Evolutionary conservation across 1,139 yeast species (phyloP), one percentile per base, ranked within the genome.

Genomic region (Candida sp.): DNA sequence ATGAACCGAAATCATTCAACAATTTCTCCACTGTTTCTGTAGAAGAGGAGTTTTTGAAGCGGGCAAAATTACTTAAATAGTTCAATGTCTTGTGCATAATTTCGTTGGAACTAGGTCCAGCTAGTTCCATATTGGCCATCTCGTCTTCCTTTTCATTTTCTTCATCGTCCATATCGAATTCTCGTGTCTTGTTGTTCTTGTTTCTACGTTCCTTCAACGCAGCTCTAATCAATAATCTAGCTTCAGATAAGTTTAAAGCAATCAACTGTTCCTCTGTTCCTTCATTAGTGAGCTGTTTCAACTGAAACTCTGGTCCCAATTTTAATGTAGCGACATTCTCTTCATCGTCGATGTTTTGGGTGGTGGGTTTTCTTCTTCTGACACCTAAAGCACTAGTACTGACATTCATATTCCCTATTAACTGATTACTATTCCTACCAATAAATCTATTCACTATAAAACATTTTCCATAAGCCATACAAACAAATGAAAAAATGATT

Each of bases 21-120:
- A 91, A 70, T 56, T 87, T 87, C 59, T 91, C 98, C 30, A 90
- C 98, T 0, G 98, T 96, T 49, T 88, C 85, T 32, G 95, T 93
- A 0, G 97, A 88, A 49, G 91, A 93, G 41, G 90, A 86, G 62
- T 90, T 95, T 66, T 89, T 84, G 66, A 91, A 93, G 53, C 98
- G 75, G 6, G 97, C 84, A 68, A 93, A 93, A 40, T 81, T 82
- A 4, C 95, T 79, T 49, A 95, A 73, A 61, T 89, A 90, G 60
- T 90, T 95, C 63, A 93, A 79, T 1, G 99, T 89, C 63, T 93
- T 93, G 62, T 93, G 90, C 67, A 93, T 75, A 43, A 93, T 95
- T 62, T 87, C 79, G 56, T 70, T 73, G 47, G 77, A 69, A 57
- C 71, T 72, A 41, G 77, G 73, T 62, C 91, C 75, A 66, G 86